Evolutionary conservation across 257 asterid species (phyloP).

Genomic region (Scutellaria minor): DNA sequence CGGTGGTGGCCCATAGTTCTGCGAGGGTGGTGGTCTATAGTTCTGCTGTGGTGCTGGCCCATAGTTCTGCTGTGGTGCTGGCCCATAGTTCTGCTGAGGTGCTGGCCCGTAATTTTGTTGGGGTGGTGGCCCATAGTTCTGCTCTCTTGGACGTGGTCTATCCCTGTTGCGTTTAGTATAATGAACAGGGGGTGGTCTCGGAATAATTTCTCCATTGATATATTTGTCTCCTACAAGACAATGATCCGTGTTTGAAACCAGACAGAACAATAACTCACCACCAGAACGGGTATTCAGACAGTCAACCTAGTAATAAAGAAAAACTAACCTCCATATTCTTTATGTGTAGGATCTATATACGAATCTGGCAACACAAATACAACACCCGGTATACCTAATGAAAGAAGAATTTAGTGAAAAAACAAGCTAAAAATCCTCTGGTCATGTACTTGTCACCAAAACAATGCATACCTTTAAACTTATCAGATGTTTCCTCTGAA

Average conservation of each 20-base stretch:
- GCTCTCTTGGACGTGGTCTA: constrained; percentile 46
- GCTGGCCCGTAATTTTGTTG: constrained; percentile 30
- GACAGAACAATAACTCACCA: not conserved
- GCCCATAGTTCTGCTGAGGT: constrained; percentile 39
- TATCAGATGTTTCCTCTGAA: constrained; percentile 80
- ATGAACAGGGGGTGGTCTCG: constrained; percentile 83
- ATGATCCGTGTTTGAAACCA: constrained; percentile 5
- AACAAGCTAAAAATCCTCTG: constrained; percentile 20
- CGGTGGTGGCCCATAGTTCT: constrained; percentile 33
- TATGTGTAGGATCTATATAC: constrained; percentile 82
- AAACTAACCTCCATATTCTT: constrained; percentile 91
- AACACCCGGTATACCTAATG: constrained; percentile 72
- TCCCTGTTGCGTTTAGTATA: constrained; percentile 56
- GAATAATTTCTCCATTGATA: constrained; percentile 78
- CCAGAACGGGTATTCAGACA: constrained; percentile 9
- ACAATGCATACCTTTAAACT: constrained; percentile 65
- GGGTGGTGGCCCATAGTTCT: constrained; percentile 27
- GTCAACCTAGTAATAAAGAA: not conserved
- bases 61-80: constrained; percentile 44
- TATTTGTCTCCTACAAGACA: constrained; percentile 85
- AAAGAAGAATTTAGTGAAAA: constrained; percentile 29
- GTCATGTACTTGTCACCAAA: constrained; percentile 20
- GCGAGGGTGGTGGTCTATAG: constrained; percentile 35
- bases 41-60: constrained; percentile 40
- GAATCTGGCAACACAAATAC: constrained; percentile 94